Conservation (phyloP, 768 basidiomycete species). For the Leccinum disarticulatum region DNA sequence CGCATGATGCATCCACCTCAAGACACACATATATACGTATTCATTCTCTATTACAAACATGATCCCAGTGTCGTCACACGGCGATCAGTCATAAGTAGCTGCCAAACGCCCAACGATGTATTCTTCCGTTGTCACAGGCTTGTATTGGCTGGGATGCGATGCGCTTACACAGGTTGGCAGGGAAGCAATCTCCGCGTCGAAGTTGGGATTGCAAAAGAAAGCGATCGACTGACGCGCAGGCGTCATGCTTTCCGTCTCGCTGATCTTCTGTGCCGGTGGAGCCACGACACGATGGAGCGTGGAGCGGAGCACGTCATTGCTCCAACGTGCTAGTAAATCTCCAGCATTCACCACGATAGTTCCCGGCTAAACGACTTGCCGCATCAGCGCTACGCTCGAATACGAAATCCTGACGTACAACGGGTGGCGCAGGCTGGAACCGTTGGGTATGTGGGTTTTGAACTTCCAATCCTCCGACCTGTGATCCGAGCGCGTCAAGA, state of each 20-base stretch:
- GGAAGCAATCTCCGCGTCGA: conserved; percentile 63
- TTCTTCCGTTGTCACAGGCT: conserved; percentile 67
- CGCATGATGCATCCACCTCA: conserved; percentile 16
- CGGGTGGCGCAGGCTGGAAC: conserved; percentile 72
- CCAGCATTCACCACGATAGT: conserved; percentile 85
- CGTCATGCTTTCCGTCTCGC: conserved; percentile 51
- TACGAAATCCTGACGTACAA: conserved; percentile 48
- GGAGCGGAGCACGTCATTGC: conserved; percentile 75
- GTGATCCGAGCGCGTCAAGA: conserved; percentile 6
- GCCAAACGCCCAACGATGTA: conserved; percentile 75
- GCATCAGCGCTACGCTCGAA: conserved; percentile 1
- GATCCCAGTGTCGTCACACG: not conserved
- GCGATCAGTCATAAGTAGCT: conserved; percentile 50
- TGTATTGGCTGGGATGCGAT: conserved; percentile 60
- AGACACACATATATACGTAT: conserved; percentile 15
- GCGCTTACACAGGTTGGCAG: conserved; percentile 55
- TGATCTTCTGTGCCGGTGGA: conserved; percentile 53
- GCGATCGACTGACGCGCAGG: conserved; percentile 77
- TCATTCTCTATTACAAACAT: conserved; percentile 1
- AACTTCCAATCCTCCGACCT: conserved; percentile 82
- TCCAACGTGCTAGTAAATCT: conserved; percentile 81
- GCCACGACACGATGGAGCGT: conserved; percentile 84
- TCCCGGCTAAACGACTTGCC: conserved; percentile 49
- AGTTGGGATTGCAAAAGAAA: conserved; percentile 87
- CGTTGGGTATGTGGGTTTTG: conserved; percentile 74